Conservation (phyloP, 257 asterid genomes). For the Solanum etuberosum region DNA sequence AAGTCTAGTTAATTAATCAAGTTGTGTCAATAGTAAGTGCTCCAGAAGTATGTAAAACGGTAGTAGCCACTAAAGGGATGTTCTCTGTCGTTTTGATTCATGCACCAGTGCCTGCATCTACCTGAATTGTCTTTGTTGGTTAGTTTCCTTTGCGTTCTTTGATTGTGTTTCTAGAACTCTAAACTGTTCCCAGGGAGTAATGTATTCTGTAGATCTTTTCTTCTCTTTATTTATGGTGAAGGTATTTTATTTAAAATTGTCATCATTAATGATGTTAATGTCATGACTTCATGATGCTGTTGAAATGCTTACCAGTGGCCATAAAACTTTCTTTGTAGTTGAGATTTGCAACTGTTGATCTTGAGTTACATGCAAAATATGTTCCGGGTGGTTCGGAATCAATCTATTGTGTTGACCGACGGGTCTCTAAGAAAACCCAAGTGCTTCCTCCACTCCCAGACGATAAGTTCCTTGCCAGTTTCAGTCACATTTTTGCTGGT, state of each 20-base stretch:
- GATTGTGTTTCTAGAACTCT: background rate
- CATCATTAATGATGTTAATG: background rate
- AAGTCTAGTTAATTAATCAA: background rate
- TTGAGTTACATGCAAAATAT: conserved; percentile 74
- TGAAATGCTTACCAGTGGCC: background rate
- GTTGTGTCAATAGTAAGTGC: background rate
- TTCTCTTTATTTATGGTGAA: background rate
- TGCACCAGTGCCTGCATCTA: background rate
- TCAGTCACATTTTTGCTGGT: conserved; percentile 92
- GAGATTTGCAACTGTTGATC: conserved; percentile 71
- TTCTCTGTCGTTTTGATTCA: background rate
- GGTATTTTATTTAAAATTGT: background rate
- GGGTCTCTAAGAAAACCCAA: conserved; percentile 64
- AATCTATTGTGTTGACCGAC: conserved; percentile 65
- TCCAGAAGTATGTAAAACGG: background rate
- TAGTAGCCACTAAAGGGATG: background rate
- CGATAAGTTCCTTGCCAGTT: conserved; percentile 82
- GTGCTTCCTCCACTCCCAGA: conserved; percentile 82
- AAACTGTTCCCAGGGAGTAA: background rate
- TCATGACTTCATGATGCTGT: background rate
- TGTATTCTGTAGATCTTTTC: background rate
- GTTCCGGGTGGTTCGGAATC: conserved; percentile 84
- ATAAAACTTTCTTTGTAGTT: conserved; percentile 42
- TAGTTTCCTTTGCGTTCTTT: background rate
- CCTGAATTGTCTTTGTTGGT: background rate